Conservation (phyloP, 257 asterid genomes). For the Petrea volubilis region DNA sequence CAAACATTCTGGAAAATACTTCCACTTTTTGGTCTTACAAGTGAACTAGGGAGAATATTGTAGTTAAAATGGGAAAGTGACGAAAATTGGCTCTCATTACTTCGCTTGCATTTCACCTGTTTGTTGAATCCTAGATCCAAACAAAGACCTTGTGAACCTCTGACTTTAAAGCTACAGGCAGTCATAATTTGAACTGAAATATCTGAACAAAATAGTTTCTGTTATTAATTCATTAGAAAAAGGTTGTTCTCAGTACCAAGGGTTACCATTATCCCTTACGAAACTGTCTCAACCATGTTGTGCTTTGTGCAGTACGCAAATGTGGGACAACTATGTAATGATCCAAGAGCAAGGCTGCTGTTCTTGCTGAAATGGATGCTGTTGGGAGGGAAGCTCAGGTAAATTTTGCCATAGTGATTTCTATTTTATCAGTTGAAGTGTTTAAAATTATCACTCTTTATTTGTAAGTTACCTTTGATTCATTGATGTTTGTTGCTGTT, state of each 20-base stretch:
- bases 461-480: background rate
- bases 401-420: background rate
- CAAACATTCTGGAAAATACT: no score
- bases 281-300: slow-evolving; percentile 10
- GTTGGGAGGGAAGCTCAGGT: slow-evolving; percentile 92
- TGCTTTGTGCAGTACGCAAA: slow-evolving; percentile 56
- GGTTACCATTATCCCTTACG: slow-evolving; percentile 6
- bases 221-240: background rate
- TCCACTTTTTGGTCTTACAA: no score
- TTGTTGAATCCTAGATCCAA: no score
- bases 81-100: background rate
- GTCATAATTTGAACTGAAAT: no score
- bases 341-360: slow-evolving; percentile 88
- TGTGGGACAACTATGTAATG: slow-evolving; percentile 68
- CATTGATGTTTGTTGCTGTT: slow-evolving; percentile 14
- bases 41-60: no score
- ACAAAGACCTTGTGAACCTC: no score
- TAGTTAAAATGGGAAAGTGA: no score
- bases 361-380: slow-evolving; percentile 91
- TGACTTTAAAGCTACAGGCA: no score
- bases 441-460: background rate
- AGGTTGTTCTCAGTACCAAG: background rate
- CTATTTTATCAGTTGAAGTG: background rate
- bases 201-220: background rate
- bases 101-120: no score